Evolutionary conservation across 176 grass and related monocot species (phyloP).

Genomic region (Zea luxurians): DNA sequence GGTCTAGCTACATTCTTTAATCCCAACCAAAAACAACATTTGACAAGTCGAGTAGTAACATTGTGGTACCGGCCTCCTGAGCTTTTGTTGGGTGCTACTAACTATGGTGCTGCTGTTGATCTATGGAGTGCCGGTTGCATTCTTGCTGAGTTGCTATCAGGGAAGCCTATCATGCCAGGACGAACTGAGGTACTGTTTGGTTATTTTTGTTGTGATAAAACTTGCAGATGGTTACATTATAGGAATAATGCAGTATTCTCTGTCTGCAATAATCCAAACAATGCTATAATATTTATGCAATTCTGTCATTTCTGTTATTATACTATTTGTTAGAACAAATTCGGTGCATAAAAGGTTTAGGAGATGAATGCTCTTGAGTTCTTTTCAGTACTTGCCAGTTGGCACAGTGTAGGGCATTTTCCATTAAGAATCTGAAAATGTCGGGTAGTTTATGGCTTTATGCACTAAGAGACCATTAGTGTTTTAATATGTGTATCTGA

Average conservation of each 20-base stretch:
- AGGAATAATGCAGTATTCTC: slow-evolving; percentile 19
- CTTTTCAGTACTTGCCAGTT: neutral
- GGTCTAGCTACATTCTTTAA: slow-evolving; percentile 96
- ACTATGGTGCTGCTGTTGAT: slow-evolving; percentile 87
- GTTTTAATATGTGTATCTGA: neutral
- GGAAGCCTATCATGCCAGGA: slow-evolving; percentile 99
- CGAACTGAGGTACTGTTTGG: slow-evolving; percentile 77
- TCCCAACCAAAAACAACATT: slow-evolving; percentile 79
- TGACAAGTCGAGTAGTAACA: slow-evolving; percentile 95
- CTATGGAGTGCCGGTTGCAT: slow-evolving; percentile 98
- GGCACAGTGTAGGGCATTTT: slow-evolving; percentile 1
- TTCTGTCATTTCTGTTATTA: neutral
- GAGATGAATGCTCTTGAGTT: neutral
- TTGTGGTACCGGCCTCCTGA: slow-evolving; percentile 98
- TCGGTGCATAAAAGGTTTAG: slow-evolving; percentile 15
- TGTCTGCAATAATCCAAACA: neutral
- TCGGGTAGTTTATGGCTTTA: neutral
- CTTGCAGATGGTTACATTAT: slow-evolving; percentile 16
- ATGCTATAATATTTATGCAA: neutral
- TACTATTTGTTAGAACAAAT: slow-evolving; percentile 15
- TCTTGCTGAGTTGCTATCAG: slow-evolving; percentile 86
- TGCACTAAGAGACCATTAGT: neutral
- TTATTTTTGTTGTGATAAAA: slow-evolving; percentile 13
- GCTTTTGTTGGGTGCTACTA: slow-evolving; percentile 87
- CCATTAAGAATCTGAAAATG: slow-evolving; percentile 15